Evolutionary conservation across 2,329 filamentous ascomycete species (phyloP).

Genomic region (Curvularia eragrostidis): DNA sequence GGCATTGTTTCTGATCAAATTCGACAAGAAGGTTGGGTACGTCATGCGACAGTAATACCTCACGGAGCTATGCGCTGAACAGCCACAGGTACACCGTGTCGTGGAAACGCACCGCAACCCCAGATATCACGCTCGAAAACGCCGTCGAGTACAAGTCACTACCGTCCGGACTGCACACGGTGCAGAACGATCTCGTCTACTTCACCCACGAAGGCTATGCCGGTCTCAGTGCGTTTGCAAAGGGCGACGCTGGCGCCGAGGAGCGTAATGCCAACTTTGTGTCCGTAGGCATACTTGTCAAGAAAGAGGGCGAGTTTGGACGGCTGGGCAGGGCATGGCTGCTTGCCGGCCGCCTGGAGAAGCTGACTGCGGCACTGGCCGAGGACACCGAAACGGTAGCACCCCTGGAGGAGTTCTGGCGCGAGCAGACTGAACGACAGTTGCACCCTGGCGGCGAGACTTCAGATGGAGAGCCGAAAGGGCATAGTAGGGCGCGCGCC

Average conservation of each 20-base stretch:
- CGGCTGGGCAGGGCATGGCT: conserved; percentile 87
- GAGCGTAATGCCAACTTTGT: conserved; percentile 91
- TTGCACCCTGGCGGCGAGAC: neutral
- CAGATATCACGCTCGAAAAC: conserved; percentile 78
- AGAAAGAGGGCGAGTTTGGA: conserved; percentile 73
- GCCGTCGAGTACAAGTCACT: conserved; percentile 96
- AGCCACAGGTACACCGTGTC: conserved; percentile 73
- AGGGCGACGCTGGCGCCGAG: conserved; percentile 77
- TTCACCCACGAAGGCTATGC: conserved; percentile 87
- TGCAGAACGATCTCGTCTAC: conserved; percentile 86
- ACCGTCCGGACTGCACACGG: conserved; percentile 89
- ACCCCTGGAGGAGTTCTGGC: conserved; percentile 82
- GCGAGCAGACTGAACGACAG: conserved; percentile 53
- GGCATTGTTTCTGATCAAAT: conserved; percentile 86
- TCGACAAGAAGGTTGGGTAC: conserved; percentile 90
- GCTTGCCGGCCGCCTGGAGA: conserved; percentile 78
- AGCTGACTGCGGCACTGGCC: conserved; percentile 70
- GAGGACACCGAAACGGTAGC: conserved; percentile 68
- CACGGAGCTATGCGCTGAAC: conserved; percentile 14
- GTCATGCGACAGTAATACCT: conserved; percentile 24
- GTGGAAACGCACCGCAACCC: conserved; percentile 77
- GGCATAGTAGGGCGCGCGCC: conserved; percentile 42
- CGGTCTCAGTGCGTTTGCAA: conserved; percentile 90
- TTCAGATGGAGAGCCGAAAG: conserved; percentile 18
- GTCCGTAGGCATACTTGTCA: conserved; percentile 87